Evolutionary conservation across 768 basidiomycete genomes (phyloP).

Genomic region (Coprinellus aureogranulatus): DNA sequence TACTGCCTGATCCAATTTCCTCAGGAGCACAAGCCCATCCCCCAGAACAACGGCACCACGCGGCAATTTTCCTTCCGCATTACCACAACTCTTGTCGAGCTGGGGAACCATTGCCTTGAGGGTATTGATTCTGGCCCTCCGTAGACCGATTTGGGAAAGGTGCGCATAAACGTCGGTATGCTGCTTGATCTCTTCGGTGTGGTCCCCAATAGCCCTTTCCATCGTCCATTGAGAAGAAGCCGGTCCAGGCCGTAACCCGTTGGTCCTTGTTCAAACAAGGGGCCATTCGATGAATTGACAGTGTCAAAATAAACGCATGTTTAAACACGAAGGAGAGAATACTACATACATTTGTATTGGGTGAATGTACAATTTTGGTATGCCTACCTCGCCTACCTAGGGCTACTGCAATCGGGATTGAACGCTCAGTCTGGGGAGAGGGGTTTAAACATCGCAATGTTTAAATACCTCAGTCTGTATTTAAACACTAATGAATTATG

Average conservation of each 20-base stretch:
- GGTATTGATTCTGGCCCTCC: slow-evolving; percentile 17
- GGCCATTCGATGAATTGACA: no score
- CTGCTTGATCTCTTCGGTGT: slow-evolving; percentile 24
- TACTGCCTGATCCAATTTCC: slow-evolving; percentile 24
- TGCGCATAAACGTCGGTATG: slow-evolving; percentile 27
- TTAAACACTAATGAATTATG: no score
- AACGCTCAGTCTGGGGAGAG: no score
- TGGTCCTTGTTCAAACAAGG: no score
- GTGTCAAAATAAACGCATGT: no score
- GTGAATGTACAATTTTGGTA: no score
- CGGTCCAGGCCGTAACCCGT: slow-evolving; percentile 8
- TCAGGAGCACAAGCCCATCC: slow-evolving; percentile 13
- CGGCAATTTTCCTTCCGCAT: not conserved
- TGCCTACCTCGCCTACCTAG: no score
- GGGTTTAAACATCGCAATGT: no score
- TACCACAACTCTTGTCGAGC: slow-evolving; percentile 7
- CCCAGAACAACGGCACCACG: slow-evolving; percentile 4
- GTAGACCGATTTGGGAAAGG: slow-evolving; percentile 18
- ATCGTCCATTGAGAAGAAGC: slow-evolving; percentile 18
- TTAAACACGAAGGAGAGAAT: no score
- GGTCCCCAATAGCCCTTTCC: slow-evolving; percentile 28
- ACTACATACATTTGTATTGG: no score
- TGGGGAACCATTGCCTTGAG: not conserved
- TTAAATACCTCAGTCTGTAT: no score
- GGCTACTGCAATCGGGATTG: no score